Conservation (phyloP, 768 basidiomycete genomes). For the Amanita fuliginea region DNA sequence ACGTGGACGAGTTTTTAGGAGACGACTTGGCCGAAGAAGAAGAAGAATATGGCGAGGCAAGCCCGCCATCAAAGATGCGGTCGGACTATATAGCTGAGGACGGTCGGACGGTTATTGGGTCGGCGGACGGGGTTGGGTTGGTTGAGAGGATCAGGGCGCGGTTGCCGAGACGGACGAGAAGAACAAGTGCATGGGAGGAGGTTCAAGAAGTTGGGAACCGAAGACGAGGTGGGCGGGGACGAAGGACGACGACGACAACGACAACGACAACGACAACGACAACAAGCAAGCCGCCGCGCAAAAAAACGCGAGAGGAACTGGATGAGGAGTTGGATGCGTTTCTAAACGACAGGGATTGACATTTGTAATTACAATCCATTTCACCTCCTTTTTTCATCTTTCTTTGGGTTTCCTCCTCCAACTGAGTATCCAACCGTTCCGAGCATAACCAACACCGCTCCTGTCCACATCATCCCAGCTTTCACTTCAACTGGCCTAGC, state of each 20-base stretch:
- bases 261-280: constrained; percentile 16
- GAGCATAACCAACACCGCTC: constrained; percentile 54
- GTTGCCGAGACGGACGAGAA: constrained; percentile 30
- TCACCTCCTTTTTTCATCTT: not conserved
- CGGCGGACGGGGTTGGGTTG: constrained; percentile 21
- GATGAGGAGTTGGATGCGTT: constrained; percentile 81
- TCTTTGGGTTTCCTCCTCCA: constrained; percentile 11
- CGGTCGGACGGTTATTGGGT: constrained; percentile 43
- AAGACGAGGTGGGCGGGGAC: constrained; percentile 11
- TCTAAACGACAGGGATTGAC: constrained; percentile 31
- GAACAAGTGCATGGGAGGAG: constrained; percentile 9
- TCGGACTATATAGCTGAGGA: constrained; percentile 48
- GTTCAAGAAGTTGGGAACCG: constrained; percentile 11
- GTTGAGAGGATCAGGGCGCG: constrained; percentile 35
- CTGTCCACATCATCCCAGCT: constrained; percentile 49
- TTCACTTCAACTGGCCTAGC: constrained; percentile 21
- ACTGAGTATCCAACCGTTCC: constrained; percentile 66
- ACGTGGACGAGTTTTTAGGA: constrained; percentile 49
- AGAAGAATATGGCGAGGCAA: not conserved
- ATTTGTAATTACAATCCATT: not conserved
- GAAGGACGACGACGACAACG: constrained; percentile 14
- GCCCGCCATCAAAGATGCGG: constrained; percentile 47
- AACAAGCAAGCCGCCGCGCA: constrained; percentile 22
- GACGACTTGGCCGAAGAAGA: constrained; percentile 25
- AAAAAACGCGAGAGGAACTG: constrained; percentile 63